Evolutionary conservation across 768 basidiomycete genomes (phyloP), one percentile per base, ranked within the genome.

Genomic region (Collybia nuda): DNA sequence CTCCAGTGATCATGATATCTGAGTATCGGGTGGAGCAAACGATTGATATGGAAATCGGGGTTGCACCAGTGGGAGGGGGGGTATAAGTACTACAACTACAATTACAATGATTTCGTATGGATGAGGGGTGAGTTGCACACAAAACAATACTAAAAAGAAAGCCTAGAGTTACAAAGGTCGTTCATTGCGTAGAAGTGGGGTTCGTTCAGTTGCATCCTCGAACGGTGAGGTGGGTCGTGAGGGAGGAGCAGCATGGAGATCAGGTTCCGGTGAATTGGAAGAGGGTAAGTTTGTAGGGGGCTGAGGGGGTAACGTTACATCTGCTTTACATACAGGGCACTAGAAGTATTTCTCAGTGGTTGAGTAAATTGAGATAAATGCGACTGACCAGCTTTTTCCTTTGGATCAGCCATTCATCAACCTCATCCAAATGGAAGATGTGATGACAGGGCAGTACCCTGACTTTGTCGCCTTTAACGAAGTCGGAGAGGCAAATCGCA

Each of bases 321-420:
- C 93, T 43, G 90, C 85, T 66, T 95, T 92, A 72, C 93, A 97
- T 2, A 94, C 77, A 5, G 93, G 93, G 59, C 93, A 97, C 93
- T 96, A 48, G 52, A 53, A 38, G 28, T 47, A 23, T 55, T 48
- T 23, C 28, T 44, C 52, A 39, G 28, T 1, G 43, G 26, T 44
- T 19, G 15, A 26, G 7, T 38, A 50, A 29, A 52, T 26, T 28
- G 17, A 45, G 37, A 52, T 23, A 46, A 48, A 44, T 22, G 35
- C 51, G 12, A 76, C 88, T 62, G 62, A 95, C 94, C 67, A 96
- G 69, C 74, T 97, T 97, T 76, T 94, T 92, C 67, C 91, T 82
- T 53, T 88, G 84, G 49, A 95, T 86, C 52, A 98, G 70, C 96
- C 96, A 98, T 56, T 87, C 80, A 64, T 94, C 93, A 35, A 97